A percentile compares a stretch with the other conserved stretches of the same genome.
Conservation (phyloP, 129 eudicot genomes). For the Pittosporum tobira region DNA sequence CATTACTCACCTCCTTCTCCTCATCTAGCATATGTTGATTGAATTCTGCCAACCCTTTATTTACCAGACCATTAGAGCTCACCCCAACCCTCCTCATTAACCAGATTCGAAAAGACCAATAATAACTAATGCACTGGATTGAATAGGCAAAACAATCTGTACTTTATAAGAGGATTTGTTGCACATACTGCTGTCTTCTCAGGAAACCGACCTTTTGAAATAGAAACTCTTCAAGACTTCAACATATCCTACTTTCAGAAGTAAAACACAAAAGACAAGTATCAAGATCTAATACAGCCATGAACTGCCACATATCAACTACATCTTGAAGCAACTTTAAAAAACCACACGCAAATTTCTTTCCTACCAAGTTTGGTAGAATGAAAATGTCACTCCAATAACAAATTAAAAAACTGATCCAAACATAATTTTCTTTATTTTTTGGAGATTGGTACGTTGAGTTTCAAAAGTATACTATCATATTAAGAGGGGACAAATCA, state of each 20-base stretch:
- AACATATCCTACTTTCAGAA: slow-evolving; percentile 21
- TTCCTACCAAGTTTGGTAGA: no score
- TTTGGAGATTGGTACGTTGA: no score
- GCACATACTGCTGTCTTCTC: slow-evolving; percentile 53
- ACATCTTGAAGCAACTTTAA: no score
- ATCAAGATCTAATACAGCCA: no score
- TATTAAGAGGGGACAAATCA: no score
- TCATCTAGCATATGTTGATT: slow-evolving; percentile 28
- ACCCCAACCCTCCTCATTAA: slow-evolving; percentile 47
- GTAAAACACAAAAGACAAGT: no score
- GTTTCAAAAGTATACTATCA: no score
- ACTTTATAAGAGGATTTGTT: slow-evolving; percentile 18
- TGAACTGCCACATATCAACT: no score
- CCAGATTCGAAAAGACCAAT: slow-evolving; percentile 53
- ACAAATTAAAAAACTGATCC: no score
- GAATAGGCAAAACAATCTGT: slow-evolving; percentile 24
- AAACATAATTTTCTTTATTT: no score
- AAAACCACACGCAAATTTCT: no score
- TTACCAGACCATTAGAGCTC: slow-evolving; percentile 24
- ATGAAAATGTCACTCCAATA: no score
- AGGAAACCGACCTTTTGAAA: slow-evolving; percentile 20
- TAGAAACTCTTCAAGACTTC: slow-evolving; percentile 13
- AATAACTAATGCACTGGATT: slow-evolving; percentile 23
- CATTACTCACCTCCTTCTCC: slow-evolving; percentile 32
- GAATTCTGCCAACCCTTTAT: slow-evolving; percentile 37